These are phyloP conservation scores for Iberis pinnata DNA, from an alignment of 345 rosid genomes.

Conservation along the genomic window DNA sequence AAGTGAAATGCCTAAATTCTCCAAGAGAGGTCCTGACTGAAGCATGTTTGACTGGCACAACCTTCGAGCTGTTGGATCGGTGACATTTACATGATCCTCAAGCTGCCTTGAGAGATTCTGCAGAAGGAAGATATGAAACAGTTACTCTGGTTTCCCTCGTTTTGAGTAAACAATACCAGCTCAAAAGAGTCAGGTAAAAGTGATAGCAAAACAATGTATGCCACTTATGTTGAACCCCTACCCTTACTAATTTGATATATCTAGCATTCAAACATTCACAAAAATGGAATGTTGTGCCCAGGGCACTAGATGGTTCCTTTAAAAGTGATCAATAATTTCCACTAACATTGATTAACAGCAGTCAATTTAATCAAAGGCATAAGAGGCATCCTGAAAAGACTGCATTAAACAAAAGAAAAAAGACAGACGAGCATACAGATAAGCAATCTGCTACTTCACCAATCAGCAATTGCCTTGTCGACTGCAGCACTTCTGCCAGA, in stretches of 20 bases:
- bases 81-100: conserved; percentile 38
- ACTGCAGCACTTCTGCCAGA: conserved; percentile 45
- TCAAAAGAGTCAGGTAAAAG: no score
- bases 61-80: conserved; percentile 36
- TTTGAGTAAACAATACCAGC: conserved; percentile 7
- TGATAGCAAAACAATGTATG: neutral
- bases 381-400: conserved; percentile 2
- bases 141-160: conserved; percentile 9
- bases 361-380: neutral
- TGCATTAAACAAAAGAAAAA: no score
- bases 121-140: conserved; percentile 3
- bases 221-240: conserved; percentile 1
- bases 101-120: conserved; percentile 49
- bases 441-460: conserved; percentile 47
- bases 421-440: conserved; percentile 34
- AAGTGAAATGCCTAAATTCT: conserved; percentile 48
- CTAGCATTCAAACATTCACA: neutral
- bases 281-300: no score
- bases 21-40: conserved; percentile 44
- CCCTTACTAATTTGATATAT: neutral
- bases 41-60: conserved; percentile 32
- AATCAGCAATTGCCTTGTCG: conserved; percentile 43
- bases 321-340: no score
- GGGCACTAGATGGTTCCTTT: no score
- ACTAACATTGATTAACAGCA: no score